Conservation (phyloP, 805 yeast genomes). For the Metschnikowia colocasiae region DNA sequence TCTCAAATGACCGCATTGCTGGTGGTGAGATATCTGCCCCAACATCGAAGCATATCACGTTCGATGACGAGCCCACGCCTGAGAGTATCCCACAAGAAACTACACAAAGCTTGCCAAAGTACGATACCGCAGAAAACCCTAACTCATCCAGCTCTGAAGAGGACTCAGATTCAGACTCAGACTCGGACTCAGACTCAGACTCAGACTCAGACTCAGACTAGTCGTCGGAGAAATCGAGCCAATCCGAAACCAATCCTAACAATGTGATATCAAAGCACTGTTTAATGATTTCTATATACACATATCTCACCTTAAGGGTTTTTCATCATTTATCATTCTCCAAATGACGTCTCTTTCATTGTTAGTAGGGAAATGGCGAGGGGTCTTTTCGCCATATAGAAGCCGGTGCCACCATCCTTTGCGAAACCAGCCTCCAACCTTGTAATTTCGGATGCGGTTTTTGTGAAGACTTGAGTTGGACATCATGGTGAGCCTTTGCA, state of each 20-base stretch:
- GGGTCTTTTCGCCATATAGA: slow-evolving; percentile 26
- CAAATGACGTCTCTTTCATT: slow-evolving; percentile 39
- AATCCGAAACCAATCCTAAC: neutral
- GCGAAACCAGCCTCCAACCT: slow-evolving; percentile 5
- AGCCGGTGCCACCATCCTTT: slow-evolving; percentile 18
- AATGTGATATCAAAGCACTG: slow-evolving; percentile 7
- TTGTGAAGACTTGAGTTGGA: slow-evolving; percentile 14
- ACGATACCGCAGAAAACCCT: slow-evolving; percentile 3
- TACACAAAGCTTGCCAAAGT: slow-evolving; percentile 4
- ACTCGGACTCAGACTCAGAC: slow-evolving; percentile 13
- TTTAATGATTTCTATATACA: slow-evolving; percentile 7
- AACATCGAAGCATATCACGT: slow-evolving; percentile 17
- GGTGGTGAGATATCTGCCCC: slow-evolving; percentile 21
- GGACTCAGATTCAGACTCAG: slow-evolving; percentile 14
- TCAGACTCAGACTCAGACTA: slow-evolving; percentile 14
- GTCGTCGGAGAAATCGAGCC: neutral
- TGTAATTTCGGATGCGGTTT: slow-evolving; percentile 8
- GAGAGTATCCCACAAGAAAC: slow-evolving; percentile 1
- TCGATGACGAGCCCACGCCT: slow-evolving; percentile 12
- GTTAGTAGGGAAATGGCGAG: slow-evolving; percentile 31
- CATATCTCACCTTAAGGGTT: slow-evolving; percentile 7
- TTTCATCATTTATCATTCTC: slow-evolving; percentile 43
- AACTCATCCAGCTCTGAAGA: slow-evolving; percentile 14
- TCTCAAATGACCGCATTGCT: slow-evolving; percentile 29
- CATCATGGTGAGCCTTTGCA: slow-evolving; percentile 66